Conservation (phyloP, 2,329 filamentous ascomycete species). For the Fusarium robinianum region DNA sequence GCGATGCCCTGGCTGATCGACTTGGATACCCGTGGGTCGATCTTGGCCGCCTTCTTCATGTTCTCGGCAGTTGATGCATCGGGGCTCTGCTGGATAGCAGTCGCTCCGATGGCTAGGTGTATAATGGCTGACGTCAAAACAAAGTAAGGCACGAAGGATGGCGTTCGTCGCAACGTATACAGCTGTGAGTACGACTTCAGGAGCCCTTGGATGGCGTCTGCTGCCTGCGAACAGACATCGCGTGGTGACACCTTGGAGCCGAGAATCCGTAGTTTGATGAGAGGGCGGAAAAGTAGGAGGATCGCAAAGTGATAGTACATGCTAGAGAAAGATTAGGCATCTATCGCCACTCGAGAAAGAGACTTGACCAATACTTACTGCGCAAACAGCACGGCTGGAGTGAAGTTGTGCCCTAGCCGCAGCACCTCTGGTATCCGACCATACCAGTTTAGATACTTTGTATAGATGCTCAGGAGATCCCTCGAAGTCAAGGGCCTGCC, state of each 20-base stretch:
- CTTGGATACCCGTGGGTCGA: conserved; percentile 48
- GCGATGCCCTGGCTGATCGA: conserved; percentile 59
- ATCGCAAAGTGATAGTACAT: conserved; percentile 74
- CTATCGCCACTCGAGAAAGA: not conserved
- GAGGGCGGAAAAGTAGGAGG: conserved; percentile 73
- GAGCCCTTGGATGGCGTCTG: conserved; percentile 62
- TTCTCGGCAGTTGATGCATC: conserved; percentile 26
- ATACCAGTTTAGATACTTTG: conserved; percentile 74
- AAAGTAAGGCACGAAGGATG: conserved; percentile 65
- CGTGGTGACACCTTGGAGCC: conserved; percentile 66
- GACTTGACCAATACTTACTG: conserved; percentile 61
- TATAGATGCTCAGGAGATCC: conserved; percentile 66
- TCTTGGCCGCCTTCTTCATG: conserved; percentile 42
- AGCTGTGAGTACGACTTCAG: conserved; percentile 61
- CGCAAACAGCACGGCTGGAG: conserved; percentile 72
- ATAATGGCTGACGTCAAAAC: conserved; percentile 65
- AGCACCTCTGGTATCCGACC: conserved; percentile 67
- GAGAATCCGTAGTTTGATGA: conserved; percentile 67
- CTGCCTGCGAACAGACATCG: conserved; percentile 67
- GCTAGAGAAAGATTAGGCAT: conserved; percentile 46
- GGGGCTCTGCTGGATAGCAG: conserved; percentile 30
- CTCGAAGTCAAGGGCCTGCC: conserved; percentile 66
- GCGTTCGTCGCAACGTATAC: conserved; percentile 62
- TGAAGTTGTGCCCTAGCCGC: conserved; percentile 68
- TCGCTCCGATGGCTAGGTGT: conserved; percentile 59